Evolutionary conservation across 257 asterid species (phyloP).

Genomic region (Verbascum thapsus): DNA sequence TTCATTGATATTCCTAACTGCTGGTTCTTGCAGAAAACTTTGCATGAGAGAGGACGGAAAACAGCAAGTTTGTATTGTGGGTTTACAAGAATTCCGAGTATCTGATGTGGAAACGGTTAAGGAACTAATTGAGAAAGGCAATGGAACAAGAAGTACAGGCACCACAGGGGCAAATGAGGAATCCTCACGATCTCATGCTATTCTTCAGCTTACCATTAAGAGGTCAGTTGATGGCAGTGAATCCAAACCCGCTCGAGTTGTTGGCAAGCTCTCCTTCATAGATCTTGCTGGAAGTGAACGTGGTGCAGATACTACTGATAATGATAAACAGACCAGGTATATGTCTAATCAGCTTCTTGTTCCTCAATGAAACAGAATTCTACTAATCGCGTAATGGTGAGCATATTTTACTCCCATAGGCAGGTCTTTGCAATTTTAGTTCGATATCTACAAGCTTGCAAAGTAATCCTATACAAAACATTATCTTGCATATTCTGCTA

Average conservation of each 20-base stretch:
- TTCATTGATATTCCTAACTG: constrained; percentile 22
- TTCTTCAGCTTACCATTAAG: constrained; percentile 90
- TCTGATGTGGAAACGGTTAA: constrained; percentile 67
- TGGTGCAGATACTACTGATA: constrained; percentile 99
- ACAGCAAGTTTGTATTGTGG: constrained; percentile 70
- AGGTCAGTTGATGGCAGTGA: constrained; percentile 86
- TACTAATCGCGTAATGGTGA: neutral
- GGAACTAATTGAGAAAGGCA: constrained; percentile 97
- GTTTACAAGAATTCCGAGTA: constrained; percentile 68
- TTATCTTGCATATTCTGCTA: too few species aligned
- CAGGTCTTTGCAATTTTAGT: too few species aligned
- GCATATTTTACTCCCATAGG: too few species aligned
- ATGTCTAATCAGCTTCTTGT: neutral
- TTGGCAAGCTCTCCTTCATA: constrained; percentile 97
- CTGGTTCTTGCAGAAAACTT: constrained; percentile 57
- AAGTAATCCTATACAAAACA: too few species aligned
- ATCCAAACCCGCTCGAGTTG: constrained; percentile 81
- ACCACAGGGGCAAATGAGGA: constrained; percentile 99
- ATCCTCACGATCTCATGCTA: constrained; percentile 98
- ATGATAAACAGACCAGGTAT: constrained; percentile 97
- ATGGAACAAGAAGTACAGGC: constrained; percentile 88
- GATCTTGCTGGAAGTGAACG: constrained; percentile 99
- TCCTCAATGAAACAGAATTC: neutral
- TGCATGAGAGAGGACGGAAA: constrained; percentile 99
- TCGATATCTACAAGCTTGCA: too few species aligned